Percentiles rank a stretch among this genome's conserved stretches.
phyloP scores from a whole-genome alignment of 768 basidiomycete species.

The Rhodotorula toruloides region DNA sequence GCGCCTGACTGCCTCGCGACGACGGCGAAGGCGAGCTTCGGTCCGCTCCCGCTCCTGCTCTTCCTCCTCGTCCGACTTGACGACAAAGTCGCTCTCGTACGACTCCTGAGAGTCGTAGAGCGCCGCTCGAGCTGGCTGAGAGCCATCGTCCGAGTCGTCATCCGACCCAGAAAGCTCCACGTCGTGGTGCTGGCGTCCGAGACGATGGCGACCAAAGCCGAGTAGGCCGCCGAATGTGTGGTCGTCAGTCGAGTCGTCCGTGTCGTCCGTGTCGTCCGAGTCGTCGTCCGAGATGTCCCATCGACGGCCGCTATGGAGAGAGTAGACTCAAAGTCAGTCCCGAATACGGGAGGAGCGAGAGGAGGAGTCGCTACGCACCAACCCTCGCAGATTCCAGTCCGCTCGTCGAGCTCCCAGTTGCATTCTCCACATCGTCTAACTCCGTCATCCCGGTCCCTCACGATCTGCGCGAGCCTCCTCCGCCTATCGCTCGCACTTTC shows the following conservation, averaged over 20 bases:
- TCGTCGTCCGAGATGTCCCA: background rate
- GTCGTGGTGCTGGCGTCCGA: slow-evolving; percentile 2
- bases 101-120: slow-evolving; percentile 10
- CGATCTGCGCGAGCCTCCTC: slow-evolving; percentile 18
- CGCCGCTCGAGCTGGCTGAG: background rate
- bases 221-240: background rate
- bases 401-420: slow-evolving; percentile 34
- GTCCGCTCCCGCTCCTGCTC: background rate
- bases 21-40: background rate
- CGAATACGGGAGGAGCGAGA: background rate
- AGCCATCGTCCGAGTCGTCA: background rate
- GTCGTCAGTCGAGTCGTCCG: background rate
- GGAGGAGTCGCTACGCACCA: slow-evolving; percentile 19
- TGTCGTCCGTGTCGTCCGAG: background rate
- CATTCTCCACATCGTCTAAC: slow-evolving; percentile 32
- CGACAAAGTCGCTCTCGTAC: slow-evolving; percentile 22
- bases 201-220: background rate
- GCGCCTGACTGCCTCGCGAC: background rate
- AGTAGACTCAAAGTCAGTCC: background rate
- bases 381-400: slow-evolving; percentile 22
- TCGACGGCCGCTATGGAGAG: slow-evolving; percentile 8
- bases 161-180: background rate
- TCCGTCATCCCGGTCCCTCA: slow-evolving; percentile 32
- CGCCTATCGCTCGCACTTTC: slow-evolving; percentile 16
- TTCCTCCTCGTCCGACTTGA: background rate